Evolutionary conservation across 1,284 basidiomycete species (phyloP), one percentile per base, ranked within the genome.

Genomic region (Crucibulum parvulum): DNA sequence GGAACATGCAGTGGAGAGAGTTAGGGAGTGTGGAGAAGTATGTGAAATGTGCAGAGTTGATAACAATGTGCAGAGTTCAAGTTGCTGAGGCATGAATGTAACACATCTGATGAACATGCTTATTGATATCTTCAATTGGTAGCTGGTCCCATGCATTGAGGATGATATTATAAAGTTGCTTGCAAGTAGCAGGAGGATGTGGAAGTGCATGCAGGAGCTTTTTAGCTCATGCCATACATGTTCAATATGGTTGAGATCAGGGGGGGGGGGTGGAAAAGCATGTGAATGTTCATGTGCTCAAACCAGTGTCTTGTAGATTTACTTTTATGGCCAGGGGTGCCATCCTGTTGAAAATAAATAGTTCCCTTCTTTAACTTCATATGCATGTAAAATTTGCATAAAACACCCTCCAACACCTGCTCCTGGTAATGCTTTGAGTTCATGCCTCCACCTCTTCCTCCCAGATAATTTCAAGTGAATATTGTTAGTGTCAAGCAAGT

Each of bases 91-190:
- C n/a, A n/a, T n/a, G n/a, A n/a, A n/a, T n/a, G n/a, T n/a, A n/a
- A n/a, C n/a, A n/a, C 71, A 73, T 72, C 31, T 38, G 58, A 8
- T 53, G 4, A 39, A 69, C 59, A 57, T 68, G 63, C 35, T 57
- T 61, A 47, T 72, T 55, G 45, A 71, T 66, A 35, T 69, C 59
- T 6, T 61, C 54, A 16, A 64, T 51, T 6, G 62, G 39, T 48
- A 73, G 37, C 35, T 55, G 6, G 7, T 70, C 65, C 69, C 67
- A 73, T 9, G 61, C 63, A 7, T 59, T 57, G 5, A 24, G 31
- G 31, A 68, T 55, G n/a, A 61, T 64, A 10, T 11, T 11, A 36
- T 54, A 53, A n/a, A 72, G 67, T 37, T 62, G 24, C 2, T 51
- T 54, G 18, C 62, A 34, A 43, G 62, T 60, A 43, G 58, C 55